Base-by-base conservation (phyloP, 1,139 yeast genomes). In the Lodderomyces margitis region DNA sequence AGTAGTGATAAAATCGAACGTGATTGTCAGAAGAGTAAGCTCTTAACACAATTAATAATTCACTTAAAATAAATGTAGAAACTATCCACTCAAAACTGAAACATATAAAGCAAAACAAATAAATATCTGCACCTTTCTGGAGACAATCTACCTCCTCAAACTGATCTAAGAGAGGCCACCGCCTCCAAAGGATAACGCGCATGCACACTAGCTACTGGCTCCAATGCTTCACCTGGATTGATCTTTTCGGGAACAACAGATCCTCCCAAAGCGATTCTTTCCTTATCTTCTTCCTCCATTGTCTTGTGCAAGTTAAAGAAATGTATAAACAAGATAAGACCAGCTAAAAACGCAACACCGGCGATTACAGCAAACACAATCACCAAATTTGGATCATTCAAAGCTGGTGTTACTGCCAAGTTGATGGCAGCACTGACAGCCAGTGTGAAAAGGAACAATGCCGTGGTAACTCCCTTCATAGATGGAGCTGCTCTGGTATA, bases 391-490 rank as follows among this genome's bases (percentile, higher is more conserved):
- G 83, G 83, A 55, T 79, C 83, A 16, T 56, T 52, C 53, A 78
- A 65, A 5, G 80, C 80, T 38, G 80, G 74, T 28, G 80, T 70
- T 36, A 74, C 62, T 21, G 81, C 83, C 57, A 76, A 76, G 16
- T 77, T 70, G 37, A 80, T 56, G 14, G 84, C 84, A 34, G 84
- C 80, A 11, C 83, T 67, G 39, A 81, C 55, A 8, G 88, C 85
- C 42, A 74, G 72, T 40, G 77, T 78, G 52, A 80, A 70, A 49
- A 83, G 67, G 67, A 81, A 81, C 44, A 83, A 59, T 5, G 89
- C 80, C 78, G 81, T 75, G 40, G 82, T 84, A 49, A 83, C 70
- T 41, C 86, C 80, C 58, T 81, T 80, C 84, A 82, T 79, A 37
- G 73, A 68, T 11, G 74, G 78, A 38, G 89, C 87, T 24, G 88